Conservation (phyloP, 805 yeast genomes). For the Brettanomyces naardenensis region DNA sequence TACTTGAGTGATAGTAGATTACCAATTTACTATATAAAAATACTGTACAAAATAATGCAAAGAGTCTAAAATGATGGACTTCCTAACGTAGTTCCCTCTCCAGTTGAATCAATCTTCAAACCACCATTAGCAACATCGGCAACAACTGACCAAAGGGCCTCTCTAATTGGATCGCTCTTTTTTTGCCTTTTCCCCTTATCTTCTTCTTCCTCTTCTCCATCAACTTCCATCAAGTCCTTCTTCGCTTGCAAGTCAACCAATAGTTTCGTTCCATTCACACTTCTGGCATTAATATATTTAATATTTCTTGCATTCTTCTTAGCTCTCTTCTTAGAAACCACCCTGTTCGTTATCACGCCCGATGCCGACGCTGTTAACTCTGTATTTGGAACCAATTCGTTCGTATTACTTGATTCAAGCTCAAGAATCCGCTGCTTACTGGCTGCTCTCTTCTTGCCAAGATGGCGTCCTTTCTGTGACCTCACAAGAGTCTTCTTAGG, state of each 20-base stretch:
- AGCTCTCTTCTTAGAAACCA: slow-evolving; percentile 70
- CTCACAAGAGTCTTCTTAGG: slow-evolving; percentile 56
- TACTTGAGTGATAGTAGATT: background rate
- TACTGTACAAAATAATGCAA: too few species aligned
- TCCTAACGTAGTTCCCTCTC: slow-evolving; percentile 77
- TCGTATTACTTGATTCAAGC: slow-evolving; percentile 5
- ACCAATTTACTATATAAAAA: background rate
- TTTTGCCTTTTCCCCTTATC: slow-evolving; percentile 13
- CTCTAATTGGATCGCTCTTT: slow-evolving; percentile 43
- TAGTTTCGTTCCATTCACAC: slow-evolving; percentile 28
- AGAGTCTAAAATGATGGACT: slow-evolving; percentile 1
- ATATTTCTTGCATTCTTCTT: slow-evolving; percentile 74
- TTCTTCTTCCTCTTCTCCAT: slow-evolving; percentile 19
- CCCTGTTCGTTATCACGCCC: slow-evolving; percentile 39
- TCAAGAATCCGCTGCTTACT: slow-evolving; percentile 5
- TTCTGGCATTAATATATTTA: slow-evolving; percentile 58
- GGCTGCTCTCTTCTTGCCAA: slow-evolving; percentile 46
- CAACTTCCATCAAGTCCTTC: slow-evolving; percentile 40
- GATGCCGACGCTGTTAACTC: slow-evolving; percentile 31
- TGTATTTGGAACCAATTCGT: slow-evolving; percentile 30
- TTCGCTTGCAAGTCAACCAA: slow-evolving; percentile 42
- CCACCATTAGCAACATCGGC: slow-evolving; percentile 47
- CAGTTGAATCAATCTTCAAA: slow-evolving; percentile 32
- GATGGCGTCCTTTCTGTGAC: slow-evolving; percentile 39
- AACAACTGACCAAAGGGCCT: slow-evolving; percentile 65